Base-by-base conservation (phyloP, 768 basidiomycete genomes). In the Termitomyces sp. region DNA sequence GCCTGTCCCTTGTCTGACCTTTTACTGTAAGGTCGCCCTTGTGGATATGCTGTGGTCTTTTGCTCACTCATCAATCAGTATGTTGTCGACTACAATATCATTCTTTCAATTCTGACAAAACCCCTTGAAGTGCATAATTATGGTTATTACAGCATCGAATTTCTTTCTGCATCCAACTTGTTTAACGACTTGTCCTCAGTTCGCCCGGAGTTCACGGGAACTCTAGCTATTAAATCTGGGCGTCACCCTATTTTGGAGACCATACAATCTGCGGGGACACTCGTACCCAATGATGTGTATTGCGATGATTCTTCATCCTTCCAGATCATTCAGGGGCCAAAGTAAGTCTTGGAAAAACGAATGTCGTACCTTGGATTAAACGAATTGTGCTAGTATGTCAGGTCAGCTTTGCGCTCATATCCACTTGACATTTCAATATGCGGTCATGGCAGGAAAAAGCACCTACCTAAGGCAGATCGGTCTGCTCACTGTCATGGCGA, bases 21-120 rank as follows among this genome's bases (percentile, higher is more conserved):
- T 49, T 27, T 12, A 2, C 16, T 25, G 21, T 47, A 46, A 94
- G 92, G 81, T 97, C 19, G 92, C 95, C 0, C 74, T 94, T 54
- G 71, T 96, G 1, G 97, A 99, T 66, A 88, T 98, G 78, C 71
- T 98, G 3, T 89, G 89, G 82, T 85, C 91, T 5, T 96, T 95
- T 68, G 87, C 95, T 0, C 87, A 94, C 67, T 73, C 80, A 10
- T 86, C 94, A 4, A 92, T 90, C 48, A 78, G 93, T 94, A 67
- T 65, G 88, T 70, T 45, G 1, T 45, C 31, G 32, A 41, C 29
- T 52, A 42, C 29, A 45, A n/a, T 40, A 7, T 29, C 2, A 25
- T 56, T n/a, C 25, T 56, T 12, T 42, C 8, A 10, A 17, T 23
- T 40, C 32, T 50, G 32, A 25, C 19, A 32, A 44, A 56, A 19